Conservation (phyloP, 495 filamentous ascomycete genomes). For the Neurospora sp. region DNA sequence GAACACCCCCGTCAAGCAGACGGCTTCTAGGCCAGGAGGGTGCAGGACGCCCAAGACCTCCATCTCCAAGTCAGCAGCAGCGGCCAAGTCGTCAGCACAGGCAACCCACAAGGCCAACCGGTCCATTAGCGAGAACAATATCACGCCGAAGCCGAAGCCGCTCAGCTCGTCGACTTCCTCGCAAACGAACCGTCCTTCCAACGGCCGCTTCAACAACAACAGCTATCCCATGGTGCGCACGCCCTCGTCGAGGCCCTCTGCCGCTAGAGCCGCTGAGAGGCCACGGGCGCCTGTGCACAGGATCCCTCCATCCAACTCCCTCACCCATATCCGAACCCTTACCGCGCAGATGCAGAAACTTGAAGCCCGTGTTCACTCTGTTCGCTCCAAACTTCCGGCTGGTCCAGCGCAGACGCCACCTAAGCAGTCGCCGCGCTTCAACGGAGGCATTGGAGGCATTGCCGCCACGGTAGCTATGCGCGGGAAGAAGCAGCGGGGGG, state of each 20-base stretch:
- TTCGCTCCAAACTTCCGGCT: slow-evolving; percentile 80
- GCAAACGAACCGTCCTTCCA: neutral
- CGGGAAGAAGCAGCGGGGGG: slow-evolving; percentile 55
- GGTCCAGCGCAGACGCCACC: slow-evolving; percentile 65
- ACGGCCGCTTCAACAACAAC: neutral
- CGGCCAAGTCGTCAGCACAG: slow-evolving; percentile 20
- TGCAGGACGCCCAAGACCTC: slow-evolving; percentile 8
- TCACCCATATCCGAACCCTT: slow-evolving; percentile 84
- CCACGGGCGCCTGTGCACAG: slow-evolving; percentile 28
- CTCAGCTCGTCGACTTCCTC: slow-evolving; percentile 19
- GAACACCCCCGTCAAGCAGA: slow-evolving; percentile 21
- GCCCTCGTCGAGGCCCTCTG: slow-evolving; percentile 22
- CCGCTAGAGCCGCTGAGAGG: neutral
- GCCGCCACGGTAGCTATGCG: slow-evolving; percentile 69
- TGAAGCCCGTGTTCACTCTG: slow-evolving; percentile 88
- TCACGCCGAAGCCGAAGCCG: slow-evolving; percentile 39
- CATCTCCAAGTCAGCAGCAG: slow-evolving; percentile 17
- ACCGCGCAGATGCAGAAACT: slow-evolving; percentile 95
- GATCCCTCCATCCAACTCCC: slow-evolving; percentile 71
- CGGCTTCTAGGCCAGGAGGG: neutral
- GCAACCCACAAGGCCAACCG: slow-evolving; percentile 10
- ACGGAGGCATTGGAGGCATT: slow-evolving; percentile 49
- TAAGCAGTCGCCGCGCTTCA: slow-evolving; percentile 59
- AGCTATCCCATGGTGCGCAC: slow-evolving; percentile 17
- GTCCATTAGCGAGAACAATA: slow-evolving; percentile 28